Conservation (phyloP, 352 stramenopile species). For the Halophytophthora polymorphica region DNA sequence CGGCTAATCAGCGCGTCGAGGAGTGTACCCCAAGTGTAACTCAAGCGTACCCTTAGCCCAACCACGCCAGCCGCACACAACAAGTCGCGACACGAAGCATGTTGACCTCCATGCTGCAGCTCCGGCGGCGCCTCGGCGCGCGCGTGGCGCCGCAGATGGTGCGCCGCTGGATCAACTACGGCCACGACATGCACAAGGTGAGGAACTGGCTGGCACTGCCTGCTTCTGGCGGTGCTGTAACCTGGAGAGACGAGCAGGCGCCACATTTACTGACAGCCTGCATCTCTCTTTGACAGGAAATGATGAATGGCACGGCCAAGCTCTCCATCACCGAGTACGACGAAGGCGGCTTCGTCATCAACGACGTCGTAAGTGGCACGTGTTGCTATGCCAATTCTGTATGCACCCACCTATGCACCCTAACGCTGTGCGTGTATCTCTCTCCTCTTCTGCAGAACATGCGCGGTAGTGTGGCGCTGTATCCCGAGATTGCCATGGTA, state of each 20-base stretch:
- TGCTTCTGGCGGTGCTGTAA: conserved; percentile 1
- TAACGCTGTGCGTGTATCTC: neutral
- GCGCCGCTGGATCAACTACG: conserved; percentile 72
- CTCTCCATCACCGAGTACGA: conserved; percentile 83
- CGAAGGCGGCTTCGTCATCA: conserved; percentile 82
- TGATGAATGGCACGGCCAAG: conserved; percentile 77
- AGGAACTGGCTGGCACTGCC: neutral
- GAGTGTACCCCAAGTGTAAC: neutral
- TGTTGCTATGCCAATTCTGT: neutral
- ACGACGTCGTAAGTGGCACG: conserved; percentile 50
- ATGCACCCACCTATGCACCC: neutral
- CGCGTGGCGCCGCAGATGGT: conserved; percentile 17
- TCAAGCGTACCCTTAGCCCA: too few relatives aligned
- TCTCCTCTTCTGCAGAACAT: conserved; percentile 51
- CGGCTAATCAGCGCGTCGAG: neutral
- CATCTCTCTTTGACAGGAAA: conserved; percentile 50
- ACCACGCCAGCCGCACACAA: too few relatives aligned
- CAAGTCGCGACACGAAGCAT: conserved; percentile 2
- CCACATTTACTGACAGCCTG: neutral
- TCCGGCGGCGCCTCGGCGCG: conserved; percentile 20
- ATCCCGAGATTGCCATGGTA: conserved; percentile 79
- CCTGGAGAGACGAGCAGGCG: too few relatives aligned
- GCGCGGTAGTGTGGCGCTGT: conserved; percentile 66
- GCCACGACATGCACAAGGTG: conserved; percentile 82
- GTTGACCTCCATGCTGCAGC: conserved; percentile 25